A percentile compares a stretch with the other conserved stretches of the same genome.
phyloP scores from a whole-genome alignment of 2,329 filamentous ascomycete species.

The Nectriaceae sp. region DNA sequence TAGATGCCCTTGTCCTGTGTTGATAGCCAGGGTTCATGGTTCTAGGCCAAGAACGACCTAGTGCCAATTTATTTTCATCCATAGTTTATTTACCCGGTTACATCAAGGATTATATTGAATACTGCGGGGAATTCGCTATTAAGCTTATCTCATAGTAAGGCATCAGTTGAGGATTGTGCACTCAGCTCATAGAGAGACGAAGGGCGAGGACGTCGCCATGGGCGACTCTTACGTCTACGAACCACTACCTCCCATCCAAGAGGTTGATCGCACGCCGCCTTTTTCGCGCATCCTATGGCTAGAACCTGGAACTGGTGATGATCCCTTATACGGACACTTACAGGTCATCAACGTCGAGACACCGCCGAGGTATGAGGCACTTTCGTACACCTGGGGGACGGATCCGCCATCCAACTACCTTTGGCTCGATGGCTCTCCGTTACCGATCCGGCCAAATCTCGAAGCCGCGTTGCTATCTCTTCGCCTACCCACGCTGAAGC shows the following conservation, averaged over 20 bases:
- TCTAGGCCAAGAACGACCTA: too few species aligned
- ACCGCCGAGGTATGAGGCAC: conserved; percentile 15
- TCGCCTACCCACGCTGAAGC: neutral
- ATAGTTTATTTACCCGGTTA: too few species aligned
- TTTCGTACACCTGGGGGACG: conserved; percentile 18
- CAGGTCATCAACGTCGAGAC: conserved; percentile 9
- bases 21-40: too few species aligned
- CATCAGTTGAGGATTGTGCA: too few species aligned
- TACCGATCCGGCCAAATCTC: conserved; percentile 1
- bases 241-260: conserved; percentile 8
- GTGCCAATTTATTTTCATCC: too few species aligned
- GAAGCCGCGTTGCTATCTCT: neutral
- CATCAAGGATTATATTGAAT: too few species aligned
- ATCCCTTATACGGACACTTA: conserved; percentile 11
- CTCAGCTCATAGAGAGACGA: too few species aligned
- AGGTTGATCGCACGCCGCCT: conserved; percentile 7
- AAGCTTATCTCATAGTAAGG: too few species aligned
- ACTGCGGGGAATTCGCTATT: too few species aligned
- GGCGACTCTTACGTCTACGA: conserved; percentile 6
- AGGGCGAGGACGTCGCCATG: too few species aligned
- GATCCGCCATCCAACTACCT: conserved; percentile 1
- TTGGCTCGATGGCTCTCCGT: neutral
- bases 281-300: conserved; percentile 15
- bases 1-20: too few species aligned
- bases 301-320: conserved; percentile 9